Base-by-base conservation (phyloP, 148 eudicot species). In the Vaccinium darrowii region DNA sequence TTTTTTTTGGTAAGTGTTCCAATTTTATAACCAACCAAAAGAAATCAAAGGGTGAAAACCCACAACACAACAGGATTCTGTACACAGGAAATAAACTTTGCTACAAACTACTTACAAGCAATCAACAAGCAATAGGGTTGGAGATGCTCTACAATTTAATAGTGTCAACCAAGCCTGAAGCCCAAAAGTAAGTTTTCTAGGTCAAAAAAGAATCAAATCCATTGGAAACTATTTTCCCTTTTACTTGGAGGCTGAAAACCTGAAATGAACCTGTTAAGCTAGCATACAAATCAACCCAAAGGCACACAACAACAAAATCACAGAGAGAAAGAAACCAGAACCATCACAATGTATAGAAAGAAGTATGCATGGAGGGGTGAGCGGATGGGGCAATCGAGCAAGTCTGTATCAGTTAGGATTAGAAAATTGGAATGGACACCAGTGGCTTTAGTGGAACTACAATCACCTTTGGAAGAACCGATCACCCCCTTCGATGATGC, bases 361-460 rank as follows among this genome's bases (percentile, higher is more conserved):
- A 14, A 16, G 14, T 5, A 56, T 14, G 18, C 60, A 57, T 57
- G 60, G 60, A 57, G 60, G 65, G 65, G 10, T 10, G 21, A 73
- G 49, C 12, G n/a, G 80, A 93, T 88, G 25, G 94, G 83, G 85
- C 98, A 95, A 84, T 95, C 98, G 58, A 96, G 83, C 72, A 96
- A 96, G 87, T 94, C 98, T 39, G 96, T 93, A 79, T 94, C 94
- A 50, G 93, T 78, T 74, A 96, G 84, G 56, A 84, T 86, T 33
- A 95, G 87, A 4, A 88, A 84, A 43, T 88, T 7, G 21, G 89
- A 53, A 23, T 87, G 86, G 13, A 11, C 56, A 3, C 47, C 7
- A 43, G 47, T 43, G 47, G 47, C 47, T 43, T 43, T 43, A 43
- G 47, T 58, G 65, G 23, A 58, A 9, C 27, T 33, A 9, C 36